phyloP scores from a whole-genome alignment of 2,329 filamentous ascomycete species.

The Pseudocercospora eumusae region DNA sequence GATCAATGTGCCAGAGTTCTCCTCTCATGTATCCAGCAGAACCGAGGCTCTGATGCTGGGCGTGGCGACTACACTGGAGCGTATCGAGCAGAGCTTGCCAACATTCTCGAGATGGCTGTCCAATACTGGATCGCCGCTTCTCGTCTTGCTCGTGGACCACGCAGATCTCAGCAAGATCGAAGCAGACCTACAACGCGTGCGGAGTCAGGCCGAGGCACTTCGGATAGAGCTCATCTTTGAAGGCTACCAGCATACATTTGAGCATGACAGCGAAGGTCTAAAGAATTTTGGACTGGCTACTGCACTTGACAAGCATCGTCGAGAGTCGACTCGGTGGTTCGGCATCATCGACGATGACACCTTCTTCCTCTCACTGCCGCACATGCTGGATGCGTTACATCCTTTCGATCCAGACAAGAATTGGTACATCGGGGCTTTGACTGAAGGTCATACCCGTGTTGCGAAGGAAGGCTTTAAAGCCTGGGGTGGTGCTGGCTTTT shows the following conservation, averaged over 20 bases:
- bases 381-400: constrained; percentile 27
- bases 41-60: constrained; percentile 32
- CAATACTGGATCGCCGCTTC: constrained; percentile 30
- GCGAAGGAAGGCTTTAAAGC: constrained; percentile 35
- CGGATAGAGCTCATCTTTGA: constrained; percentile 31
- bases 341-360: constrained; percentile 37
- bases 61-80: constrained; percentile 30
- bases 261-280: constrained; percentile 28
- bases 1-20: constrained; percentile 28
- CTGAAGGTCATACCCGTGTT: constrained; percentile 33
- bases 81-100: constrained; percentile 29
- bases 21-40: constrained; percentile 16
- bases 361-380: constrained; percentile 34
- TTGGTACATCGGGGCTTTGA: constrained; percentile 34
- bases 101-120: constrained; percentile 33
- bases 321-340: constrained; percentile 31
- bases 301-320: constrained; percentile 25
- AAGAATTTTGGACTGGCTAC: constrained; percentile 34
- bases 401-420: constrained; percentile 26
- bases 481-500: constrained; percentile 36
- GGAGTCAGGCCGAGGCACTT: constrained; percentile 21
- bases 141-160: constrained; percentile 32
- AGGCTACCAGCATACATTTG: constrained; percentile 24
- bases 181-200: constrained; percentile 16
- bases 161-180: constrained; percentile 21